Conservation (phyloP, 2,329 filamentous ascomycete genomes). For the Purpureocillium lavendulum region DNA sequence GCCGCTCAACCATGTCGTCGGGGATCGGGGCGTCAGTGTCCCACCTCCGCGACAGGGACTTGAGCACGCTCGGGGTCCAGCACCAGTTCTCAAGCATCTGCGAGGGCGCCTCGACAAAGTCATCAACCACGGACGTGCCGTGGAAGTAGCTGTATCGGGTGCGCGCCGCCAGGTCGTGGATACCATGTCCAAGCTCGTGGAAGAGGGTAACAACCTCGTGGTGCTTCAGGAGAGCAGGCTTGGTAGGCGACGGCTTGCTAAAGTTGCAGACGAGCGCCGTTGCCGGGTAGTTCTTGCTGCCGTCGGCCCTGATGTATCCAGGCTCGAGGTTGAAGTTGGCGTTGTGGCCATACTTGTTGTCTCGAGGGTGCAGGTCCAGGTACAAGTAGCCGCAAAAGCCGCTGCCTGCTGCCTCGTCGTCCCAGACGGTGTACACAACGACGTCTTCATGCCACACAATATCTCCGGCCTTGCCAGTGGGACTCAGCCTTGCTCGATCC, state of each 20-base stretch:
- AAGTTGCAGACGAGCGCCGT: conserved; percentile 83
- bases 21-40: conserved; percentile 62
- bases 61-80: conserved; percentile 58
- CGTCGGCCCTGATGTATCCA: conserved; percentile 58
- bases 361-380: conserved; percentile 70
- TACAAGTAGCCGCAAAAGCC: conserved; percentile 77
- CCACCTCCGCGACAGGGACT: conserved; percentile 65
- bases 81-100: conserved; percentile 75
- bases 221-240: conserved; percentile 73
- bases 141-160: conserved; percentile 59
- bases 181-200: conserved; percentile 67
- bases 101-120: conserved; percentile 64
- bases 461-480: conserved; percentile 60
- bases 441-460: conserved; percentile 79
- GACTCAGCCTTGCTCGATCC: conserved; percentile 56
- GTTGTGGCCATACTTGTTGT: conserved; percentile 77
- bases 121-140: conserved; percentile 56
- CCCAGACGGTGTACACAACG: conserved; percentile 76
- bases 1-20: conserved; percentile 63
- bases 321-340: conserved; percentile 79
- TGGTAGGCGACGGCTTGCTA: conserved; percentile 67
- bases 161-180: conserved; percentile 58
- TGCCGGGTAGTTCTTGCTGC: conserved; percentile 64
- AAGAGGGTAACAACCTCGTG: conserved; percentile 77
- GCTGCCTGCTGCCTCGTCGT: conserved; percentile 61